Base-by-base conservation (phyloP, 2,329 filamentous ascomycete genomes). In the Diaporthe citriasiana region DNA sequence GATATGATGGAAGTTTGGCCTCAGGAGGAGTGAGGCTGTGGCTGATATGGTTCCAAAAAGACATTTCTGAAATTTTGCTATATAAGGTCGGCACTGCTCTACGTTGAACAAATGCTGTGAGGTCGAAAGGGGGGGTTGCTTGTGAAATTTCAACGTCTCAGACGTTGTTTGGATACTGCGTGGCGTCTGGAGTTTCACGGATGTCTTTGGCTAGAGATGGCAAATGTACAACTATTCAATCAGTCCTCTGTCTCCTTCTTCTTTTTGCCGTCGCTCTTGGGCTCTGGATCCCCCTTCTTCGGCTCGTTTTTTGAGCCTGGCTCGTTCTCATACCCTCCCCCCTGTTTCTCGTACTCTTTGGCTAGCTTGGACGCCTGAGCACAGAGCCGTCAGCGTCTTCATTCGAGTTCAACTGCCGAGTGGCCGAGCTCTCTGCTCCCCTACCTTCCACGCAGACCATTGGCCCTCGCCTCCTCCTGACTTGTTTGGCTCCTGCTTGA, bases 1-100 rank as follows among this genome's bases (percentile, higher is more conserved):
- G 95, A 97, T 77, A 83, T 98, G 75, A 75, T 75, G 74, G 68
- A 75, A 40, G 74, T 75, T 4, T 75, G 74, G 74, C 74, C 74
- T 22, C 42, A 53, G 30, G 72, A 75, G 8, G 68, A 73, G 60
- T 63, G 33, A 59, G 84, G 84, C 45, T 12, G 27, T n/a, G 2
- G 1, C 33, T 38, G 12, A 19, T 22, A 51, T 33, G 10, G 7
- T 35, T 5, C 2, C 27, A 19, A 5, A 6, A 8, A 27, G 22
- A 9, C 5, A 1, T 25, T 27, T 19, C 15, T 25, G 13, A 27
- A 4, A 13, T 50, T 25, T 9, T 38, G 13, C 45, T 38, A 53
- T 19, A 13, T 51, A 3, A 38, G 30, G 45, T 30, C 33, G n/a
- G n/a, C 45, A 27, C 4, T 25, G 30, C 13, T 30, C 63, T 22